Evolutionary conservation across 192 early-diverging fungal species (phyloP).

Genomic region (Linnemannia hyalina): DNA sequence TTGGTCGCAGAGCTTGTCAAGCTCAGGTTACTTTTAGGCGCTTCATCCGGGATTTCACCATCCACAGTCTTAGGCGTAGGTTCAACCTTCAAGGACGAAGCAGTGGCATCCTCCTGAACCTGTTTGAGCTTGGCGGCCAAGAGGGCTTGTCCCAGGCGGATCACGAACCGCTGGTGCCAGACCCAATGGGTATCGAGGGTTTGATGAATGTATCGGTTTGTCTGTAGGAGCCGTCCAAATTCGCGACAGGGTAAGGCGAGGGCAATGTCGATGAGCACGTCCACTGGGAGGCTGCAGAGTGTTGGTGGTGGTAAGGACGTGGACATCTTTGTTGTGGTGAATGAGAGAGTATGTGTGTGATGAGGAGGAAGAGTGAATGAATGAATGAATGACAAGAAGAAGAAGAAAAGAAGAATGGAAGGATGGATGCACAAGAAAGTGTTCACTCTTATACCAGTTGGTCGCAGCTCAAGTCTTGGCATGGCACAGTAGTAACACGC

Average conservation of each 20-base stretch:
- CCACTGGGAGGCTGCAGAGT: constrained; percentile 1
- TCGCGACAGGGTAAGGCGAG: background rate
- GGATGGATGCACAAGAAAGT: background rate
- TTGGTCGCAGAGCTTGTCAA: background rate
- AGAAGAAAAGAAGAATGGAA: background rate
- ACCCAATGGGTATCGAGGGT: constrained; percentile 16
- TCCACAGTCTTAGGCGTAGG: background rate
- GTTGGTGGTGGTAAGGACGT: background rate
- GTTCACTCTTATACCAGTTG: background rate
- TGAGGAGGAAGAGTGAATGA: background rate
- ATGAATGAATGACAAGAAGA: background rate
- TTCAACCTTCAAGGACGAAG: too few species aligned
- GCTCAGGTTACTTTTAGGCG: background rate
- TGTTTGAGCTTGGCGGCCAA: constrained; percentile 3
- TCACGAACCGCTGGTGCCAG: constrained; percentile 21
- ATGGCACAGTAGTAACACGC: too few species aligned
- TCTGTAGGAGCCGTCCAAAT: constrained; percentile 17
- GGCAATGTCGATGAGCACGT: constrained; percentile 14
- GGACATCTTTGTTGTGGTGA: background rate
- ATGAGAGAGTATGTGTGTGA: too few species aligned
- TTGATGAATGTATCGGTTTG: constrained; percentile 4
- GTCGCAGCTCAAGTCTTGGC: too few species aligned
- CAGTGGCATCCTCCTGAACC: background rate
- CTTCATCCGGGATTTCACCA: background rate
- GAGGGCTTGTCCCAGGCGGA: constrained; percentile 17